Conservation (phyloP, 208 protist species). For the Blechomonas ayalai region DNA sequence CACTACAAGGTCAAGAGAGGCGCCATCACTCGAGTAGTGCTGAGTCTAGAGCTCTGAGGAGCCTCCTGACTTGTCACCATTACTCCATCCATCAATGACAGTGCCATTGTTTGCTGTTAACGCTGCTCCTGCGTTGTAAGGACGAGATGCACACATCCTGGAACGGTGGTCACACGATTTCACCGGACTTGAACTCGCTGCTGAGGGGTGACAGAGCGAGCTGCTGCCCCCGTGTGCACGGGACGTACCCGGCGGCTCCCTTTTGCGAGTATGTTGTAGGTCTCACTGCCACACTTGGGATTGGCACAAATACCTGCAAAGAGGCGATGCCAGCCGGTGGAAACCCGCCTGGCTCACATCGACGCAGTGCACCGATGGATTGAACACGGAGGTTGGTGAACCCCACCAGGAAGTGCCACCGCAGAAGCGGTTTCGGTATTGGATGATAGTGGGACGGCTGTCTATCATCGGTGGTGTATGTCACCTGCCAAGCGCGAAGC, state of each 20-base stretch:
- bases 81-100: constrained; percentile 2
- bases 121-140: background rate
- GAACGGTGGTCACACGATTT: constrained; percentile 26
- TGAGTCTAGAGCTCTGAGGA: no score
- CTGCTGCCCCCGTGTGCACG: constrained; percentile 1
- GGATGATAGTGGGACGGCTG: constrained; percentile 16
- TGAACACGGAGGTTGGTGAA: no score
- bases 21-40: no score
- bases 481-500: constrained; percentile 18
- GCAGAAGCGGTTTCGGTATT: constrained; percentile 12
- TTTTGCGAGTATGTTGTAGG: constrained; percentile 3
- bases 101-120: background rate
- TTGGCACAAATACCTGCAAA: constrained; percentile 17
- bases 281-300: constrained; percentile 5
- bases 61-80: constrained; percentile 3
- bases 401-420: constrained; percentile 10
- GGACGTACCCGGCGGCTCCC: constrained; percentile 4
- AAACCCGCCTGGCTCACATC: constrained; percentile 6
- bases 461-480: background rate
- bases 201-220: constrained; percentile 5
- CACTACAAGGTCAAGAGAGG: no score
- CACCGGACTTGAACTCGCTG: constrained; percentile 7
- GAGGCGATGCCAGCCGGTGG: constrained; percentile 7
- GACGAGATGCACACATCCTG: constrained; percentile 34
- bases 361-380: constrained; percentile 10